These are phyloP conservation scores for Lathyrus oleraceus DNA, from an alignment of 306 rosid species.

Conservation along the genomic window DNA sequence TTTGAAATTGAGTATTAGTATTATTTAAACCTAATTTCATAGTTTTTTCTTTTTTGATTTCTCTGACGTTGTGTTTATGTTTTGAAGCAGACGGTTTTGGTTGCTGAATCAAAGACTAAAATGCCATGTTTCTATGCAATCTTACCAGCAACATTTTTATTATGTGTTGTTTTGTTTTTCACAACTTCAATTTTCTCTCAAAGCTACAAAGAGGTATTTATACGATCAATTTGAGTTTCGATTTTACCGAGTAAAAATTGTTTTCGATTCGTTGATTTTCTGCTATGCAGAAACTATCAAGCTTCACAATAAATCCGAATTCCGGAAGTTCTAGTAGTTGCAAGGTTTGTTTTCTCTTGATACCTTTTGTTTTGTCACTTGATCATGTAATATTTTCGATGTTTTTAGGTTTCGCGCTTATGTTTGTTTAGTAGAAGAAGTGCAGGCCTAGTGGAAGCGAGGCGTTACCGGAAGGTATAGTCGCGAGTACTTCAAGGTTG, in stretches of 20 bases:
- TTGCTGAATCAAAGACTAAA: slow-evolving; percentile 46
- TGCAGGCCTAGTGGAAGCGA: slow-evolving; percentile 76
- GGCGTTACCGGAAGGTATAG: slow-evolving; percentile 74
- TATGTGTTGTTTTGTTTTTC: slow-evolving; percentile 46
- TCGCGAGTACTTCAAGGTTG: slow-evolving; percentile 60
- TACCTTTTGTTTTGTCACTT: slow-evolving; percentile 30
- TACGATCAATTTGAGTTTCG: background rate
- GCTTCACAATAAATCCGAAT: slow-evolving; percentile 40
- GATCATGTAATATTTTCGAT: background rate
- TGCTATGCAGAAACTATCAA: slow-evolving; percentile 42
- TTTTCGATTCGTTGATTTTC: background rate
- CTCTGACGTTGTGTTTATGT: slow-evolving; percentile 1
- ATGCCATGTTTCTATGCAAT: slow-evolving; percentile 49
- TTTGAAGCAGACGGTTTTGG: slow-evolving; percentile 44
- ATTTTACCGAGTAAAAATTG: slow-evolving; percentile 17
- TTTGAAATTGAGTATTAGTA: background rate
- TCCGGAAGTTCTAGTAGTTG: slow-evolving; percentile 43
- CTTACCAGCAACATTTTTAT: slow-evolving; percentile 55
- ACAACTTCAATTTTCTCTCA: slow-evolving; percentile 39
- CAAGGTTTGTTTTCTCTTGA: no score
- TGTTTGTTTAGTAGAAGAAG: slow-evolving; percentile 61
- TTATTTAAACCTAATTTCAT: background rate
- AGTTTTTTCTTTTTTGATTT: background rate
- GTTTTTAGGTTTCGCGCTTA: slow-evolving; percentile 29
- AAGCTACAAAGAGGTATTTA: slow-evolving; percentile 56